These are phyloP conservation scores for Solanum pimpinellifolium DNA, from an alignment of 257 asterid species.

Conservation along the genomic window DNA sequence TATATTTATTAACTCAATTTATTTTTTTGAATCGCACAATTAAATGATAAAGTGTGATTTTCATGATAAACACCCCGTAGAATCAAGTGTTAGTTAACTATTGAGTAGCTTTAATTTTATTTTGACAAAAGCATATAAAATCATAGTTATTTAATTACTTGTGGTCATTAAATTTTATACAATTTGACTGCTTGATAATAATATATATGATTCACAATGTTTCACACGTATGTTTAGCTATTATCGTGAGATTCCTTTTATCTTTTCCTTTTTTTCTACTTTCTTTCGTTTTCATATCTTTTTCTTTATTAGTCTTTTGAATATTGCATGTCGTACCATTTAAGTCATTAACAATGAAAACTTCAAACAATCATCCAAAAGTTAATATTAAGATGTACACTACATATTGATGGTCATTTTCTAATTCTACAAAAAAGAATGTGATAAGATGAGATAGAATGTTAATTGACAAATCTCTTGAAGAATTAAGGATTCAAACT, in stretches of 20 bases:
- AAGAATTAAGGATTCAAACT: background rate
- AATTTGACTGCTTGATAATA: background rate
- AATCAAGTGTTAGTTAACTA: background rate
- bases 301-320: background rate
- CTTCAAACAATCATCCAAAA: background rate
- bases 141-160: background rate
- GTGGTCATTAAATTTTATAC: background rate
- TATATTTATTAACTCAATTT: background rate
- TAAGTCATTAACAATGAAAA: background rate
- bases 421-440: no score
- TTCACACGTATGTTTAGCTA: background rate
- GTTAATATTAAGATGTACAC: background rate
- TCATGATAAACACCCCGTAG: background rate
- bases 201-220: background rate
- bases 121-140: background rate
- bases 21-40: background rate
- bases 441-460: background rate
- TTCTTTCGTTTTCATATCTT: background rate
- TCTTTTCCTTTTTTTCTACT: background rate
- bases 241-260: background rate
- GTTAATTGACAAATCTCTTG: background rate
- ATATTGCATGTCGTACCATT: background rate
- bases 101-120: background rate
- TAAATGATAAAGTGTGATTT: background rate
- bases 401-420: background rate